Evolutionary conservation across 371 early-diverging fungal species (phyloP).

Genomic region (Mortierella sp.): DNA sequence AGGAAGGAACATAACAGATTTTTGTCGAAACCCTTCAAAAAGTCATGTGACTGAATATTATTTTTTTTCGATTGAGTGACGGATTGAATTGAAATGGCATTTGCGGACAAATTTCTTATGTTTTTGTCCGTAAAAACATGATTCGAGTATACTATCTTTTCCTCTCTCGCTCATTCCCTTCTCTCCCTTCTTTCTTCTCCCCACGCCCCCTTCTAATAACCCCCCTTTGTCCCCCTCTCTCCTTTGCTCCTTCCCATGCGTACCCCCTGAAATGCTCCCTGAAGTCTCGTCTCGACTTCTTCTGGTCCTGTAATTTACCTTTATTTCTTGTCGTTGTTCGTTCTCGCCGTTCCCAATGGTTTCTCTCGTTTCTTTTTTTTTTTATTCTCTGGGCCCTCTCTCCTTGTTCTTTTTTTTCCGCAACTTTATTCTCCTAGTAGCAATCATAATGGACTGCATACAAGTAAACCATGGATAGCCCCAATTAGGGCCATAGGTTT

Average conservation of each 20-base stretch:
- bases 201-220: neutral
- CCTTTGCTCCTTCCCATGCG: conserved; percentile 19
- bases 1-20: no score
- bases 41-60: no score
- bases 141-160: no score
- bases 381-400: neutral
- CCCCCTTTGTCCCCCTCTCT: conserved; percentile 1
- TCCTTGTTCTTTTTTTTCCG: conserved; percentile 2
- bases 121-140: no score
- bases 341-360: no score
- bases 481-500: neutral
- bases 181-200: neutral
- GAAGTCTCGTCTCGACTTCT: conserved; percentile 2
- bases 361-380: neutral
- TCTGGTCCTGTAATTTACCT: neutral
- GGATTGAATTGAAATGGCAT: no score
- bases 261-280: conserved; percentile 12
- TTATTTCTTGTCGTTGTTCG: neutral
- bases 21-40: no score
- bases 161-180: conserved; percentile 2
- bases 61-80: no score
- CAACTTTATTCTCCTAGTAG: no score
- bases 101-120: no score
- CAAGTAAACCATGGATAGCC: neutral
- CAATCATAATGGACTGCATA: neutral